Conservation (phyloP, 257 asterid species). For the Ligustrum vulgare region DNA sequence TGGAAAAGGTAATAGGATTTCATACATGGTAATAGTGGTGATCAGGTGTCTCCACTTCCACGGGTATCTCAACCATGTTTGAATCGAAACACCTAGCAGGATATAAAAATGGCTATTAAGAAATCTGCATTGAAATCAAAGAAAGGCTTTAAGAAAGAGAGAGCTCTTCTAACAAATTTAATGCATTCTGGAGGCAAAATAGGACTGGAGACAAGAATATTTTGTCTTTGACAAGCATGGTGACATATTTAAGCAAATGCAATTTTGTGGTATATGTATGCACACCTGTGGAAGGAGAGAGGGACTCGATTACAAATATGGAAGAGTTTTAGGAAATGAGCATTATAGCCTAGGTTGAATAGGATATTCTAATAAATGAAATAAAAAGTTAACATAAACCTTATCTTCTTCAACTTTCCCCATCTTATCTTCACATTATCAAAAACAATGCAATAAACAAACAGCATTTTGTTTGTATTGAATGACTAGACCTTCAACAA, state of each 20-base stretch:
- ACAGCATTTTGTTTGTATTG: neutral
- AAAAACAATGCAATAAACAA: neutral
- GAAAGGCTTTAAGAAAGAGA: conserved; percentile 5
- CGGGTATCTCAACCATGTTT: conserved; percentile 85
- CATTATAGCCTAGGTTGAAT: neutral
- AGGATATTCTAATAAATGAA: neutral
- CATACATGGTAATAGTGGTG: conserved; percentile 90
- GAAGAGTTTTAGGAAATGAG: neutral
- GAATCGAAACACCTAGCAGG: conserved; percentile 73
- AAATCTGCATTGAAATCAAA: conserved; percentile 24
- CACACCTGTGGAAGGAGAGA: neutral
- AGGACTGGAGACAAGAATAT: neutral
- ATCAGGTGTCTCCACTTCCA: conserved; percentile 82
- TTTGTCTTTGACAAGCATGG: neutral
- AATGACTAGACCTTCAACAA: neutral
- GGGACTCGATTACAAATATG: neutral
- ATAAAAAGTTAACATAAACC: neutral
- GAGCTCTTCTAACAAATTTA: neutral
- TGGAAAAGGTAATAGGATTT: conserved; percentile 18
- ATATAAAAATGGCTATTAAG: conserved; percentile 20
- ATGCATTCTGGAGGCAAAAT: neutral
- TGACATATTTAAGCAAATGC: neutral
- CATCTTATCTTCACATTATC: neutral
- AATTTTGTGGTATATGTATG: neutral
- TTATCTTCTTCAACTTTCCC: neutral